A percentile compares a stretch with the other conserved stretches of the same genome.
These are phyloP conservation scores for Stagonosporopsis cucurbitacearum DNA, from an alignment of 2,329 filamentous ascomycete genomes.

Conservation along the genomic window DNA sequence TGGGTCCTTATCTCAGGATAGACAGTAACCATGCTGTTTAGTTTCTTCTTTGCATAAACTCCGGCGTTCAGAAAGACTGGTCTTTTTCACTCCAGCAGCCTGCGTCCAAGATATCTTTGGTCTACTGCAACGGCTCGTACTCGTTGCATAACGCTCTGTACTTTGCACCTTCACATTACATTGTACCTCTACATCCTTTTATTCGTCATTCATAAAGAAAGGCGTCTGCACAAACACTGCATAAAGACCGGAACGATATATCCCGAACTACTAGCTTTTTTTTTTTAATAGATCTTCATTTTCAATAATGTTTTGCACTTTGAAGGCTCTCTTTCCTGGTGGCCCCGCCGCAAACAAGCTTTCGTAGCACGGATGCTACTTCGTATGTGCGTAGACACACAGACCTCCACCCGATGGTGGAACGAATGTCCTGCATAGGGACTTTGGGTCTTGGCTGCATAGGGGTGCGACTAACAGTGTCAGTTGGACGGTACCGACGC, in stretches of 20 bases:
- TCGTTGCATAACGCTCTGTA: conserved; percentile 20
- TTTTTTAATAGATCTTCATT: conserved; percentile 16
- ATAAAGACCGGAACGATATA: conserved; percentile 3
- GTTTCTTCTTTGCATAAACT: conserved; percentile 20
- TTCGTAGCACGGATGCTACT: conserved; percentile 5
- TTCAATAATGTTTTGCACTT: background rate
- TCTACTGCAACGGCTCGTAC: conserved; percentile 6
- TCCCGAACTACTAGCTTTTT: conserved; percentile 13
- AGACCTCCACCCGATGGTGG: conserved; percentile 2
- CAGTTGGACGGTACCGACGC: conserved; percentile 11
- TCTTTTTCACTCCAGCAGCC: conserved; percentile 12
- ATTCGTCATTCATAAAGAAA: background rate
- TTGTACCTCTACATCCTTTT: conserved; percentile 14
- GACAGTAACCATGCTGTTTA: conserved; percentile 13
- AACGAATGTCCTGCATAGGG: conserved; percentile 12
- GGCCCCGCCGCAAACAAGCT: conserved; percentile 4
- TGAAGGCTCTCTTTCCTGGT: background rate
- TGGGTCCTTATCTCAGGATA: conserved; percentile 72
- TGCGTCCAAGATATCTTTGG: background rate
- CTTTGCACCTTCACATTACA: conserved; percentile 7
- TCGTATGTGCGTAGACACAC: background rate
- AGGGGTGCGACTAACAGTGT: conserved; percentile 12
- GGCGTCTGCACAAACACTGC: conserved; percentile 1
- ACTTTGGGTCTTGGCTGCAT: conserved; percentile 12
- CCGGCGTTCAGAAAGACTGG: conserved; percentile 33